A percentile compares a stretch with the other conserved stretches of the same genome.
These are phyloP conservation scores for Gyromitra esculenta DNA, from an alignment of 2,329 filamentous ascomycete genomes.

Conservation along the genomic window DNA sequence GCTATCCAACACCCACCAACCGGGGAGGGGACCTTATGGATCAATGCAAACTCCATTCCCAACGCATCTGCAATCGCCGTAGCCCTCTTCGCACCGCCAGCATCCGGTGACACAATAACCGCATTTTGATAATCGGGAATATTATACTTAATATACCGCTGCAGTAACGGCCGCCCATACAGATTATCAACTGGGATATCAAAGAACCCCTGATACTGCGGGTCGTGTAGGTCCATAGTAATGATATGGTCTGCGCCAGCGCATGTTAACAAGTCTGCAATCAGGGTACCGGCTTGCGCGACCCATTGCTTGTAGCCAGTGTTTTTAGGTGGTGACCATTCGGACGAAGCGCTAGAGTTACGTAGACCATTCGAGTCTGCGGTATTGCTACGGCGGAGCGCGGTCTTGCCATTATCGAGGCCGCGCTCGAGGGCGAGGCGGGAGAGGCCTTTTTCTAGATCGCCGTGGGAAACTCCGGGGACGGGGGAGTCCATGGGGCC, in stretches of 20 bases:
- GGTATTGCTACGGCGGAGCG: slow-evolving; percentile 51
- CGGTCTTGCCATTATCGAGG: slow-evolving; percentile 45
- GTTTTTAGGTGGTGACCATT: slow-evolving; percentile 63
- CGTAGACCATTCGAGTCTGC: slow-evolving; percentile 39
- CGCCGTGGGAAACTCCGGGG: slow-evolving; percentile 55
- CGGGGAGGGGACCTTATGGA: slow-evolving; percentile 80
- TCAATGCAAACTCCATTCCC: slow-evolving; percentile 94
- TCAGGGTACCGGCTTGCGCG: slow-evolving; percentile 91
- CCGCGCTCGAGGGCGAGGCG: slow-evolving; percentile 56
- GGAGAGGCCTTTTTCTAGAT: slow-evolving; percentile 56
- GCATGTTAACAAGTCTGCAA: slow-evolving; percentile 93
- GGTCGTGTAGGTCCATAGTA: slow-evolving; percentile 96
- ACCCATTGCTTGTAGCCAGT: slow-evolving; percentile 99
- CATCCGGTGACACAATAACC: slow-evolving; percentile 95
- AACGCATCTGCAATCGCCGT: slow-evolving; percentile 93
- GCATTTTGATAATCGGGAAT: slow-evolving; percentile 86
- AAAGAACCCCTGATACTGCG: slow-evolving; percentile 98
- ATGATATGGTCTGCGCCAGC: slow-evolving; percentile 97
- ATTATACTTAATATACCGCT: slow-evolving; percentile 77
- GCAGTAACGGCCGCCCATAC: slow-evolving; percentile 80
- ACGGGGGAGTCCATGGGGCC: slow-evolving; percentile 63
- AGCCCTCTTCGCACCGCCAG: slow-evolving; percentile 93
- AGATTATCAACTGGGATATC: slow-evolving; percentile 98
- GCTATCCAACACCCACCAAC: too few species aligned
- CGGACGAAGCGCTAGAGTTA: slow-evolving; percentile 29